Conservation (phyloP, 2,329 filamentous ascomycete genomes). For the Knufia petricola region DNA sequence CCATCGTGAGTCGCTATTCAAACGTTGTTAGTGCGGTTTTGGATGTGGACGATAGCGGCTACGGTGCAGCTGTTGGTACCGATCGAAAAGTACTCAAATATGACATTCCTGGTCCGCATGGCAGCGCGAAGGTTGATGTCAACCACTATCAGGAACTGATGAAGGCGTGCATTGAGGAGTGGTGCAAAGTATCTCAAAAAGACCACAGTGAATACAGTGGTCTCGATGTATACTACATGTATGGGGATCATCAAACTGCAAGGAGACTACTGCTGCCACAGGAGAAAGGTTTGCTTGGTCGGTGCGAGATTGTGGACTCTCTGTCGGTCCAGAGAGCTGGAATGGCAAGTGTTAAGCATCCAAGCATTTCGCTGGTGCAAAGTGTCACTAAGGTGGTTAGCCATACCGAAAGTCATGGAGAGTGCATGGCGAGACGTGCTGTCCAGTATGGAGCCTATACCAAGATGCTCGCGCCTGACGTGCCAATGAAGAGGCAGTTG, state of each 20-base stretch:
- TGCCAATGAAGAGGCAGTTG: too few relatives aligned
- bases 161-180: not conserved
- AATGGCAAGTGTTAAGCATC: too few relatives aligned
- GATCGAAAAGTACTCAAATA: not conserved
- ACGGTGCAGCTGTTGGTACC: not conserved
- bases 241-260: not conserved
- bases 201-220: not conserved
- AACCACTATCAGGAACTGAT: not conserved
- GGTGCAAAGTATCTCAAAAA: not conserved
- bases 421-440: too few relatives aligned
- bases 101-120: not conserved
- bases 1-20: slow-evolving; percentile 3
- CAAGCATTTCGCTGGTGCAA: too few relatives aligned
- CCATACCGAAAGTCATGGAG: too few relatives aligned
- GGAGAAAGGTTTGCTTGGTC: not conserved
- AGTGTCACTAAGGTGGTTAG: too few relatives aligned
- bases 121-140: not conserved
- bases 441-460: too few relatives aligned
- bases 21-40: not conserved
- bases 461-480: too few relatives aligned
- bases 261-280: not conserved
- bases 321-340: too few relatives aligned
- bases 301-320: too few relatives aligned
- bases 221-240: not conserved
- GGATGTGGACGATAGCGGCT: not conserved